These are phyloP conservation scores for Penicillium decumbens DNA, from an alignment of 2,329 filamentous ascomycete species.

Conservation along the genomic window DNA sequence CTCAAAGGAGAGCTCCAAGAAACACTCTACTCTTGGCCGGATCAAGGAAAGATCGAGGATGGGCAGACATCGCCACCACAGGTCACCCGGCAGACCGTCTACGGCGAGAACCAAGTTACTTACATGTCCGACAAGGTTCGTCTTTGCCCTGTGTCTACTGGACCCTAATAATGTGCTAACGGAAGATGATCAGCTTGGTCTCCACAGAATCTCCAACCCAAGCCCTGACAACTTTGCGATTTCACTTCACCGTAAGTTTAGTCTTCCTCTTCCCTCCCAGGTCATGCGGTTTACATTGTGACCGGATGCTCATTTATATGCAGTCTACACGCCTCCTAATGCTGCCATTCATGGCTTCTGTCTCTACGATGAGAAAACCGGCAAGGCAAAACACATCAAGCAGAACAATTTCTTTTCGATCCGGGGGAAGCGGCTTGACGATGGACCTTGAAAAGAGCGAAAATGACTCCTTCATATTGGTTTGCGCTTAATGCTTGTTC, in stretches of 20 bases:
- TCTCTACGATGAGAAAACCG: conserved; percentile 73
- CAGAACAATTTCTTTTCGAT: conserved; percentile 70
- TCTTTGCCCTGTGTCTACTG: neutral
- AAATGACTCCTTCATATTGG: neutral
- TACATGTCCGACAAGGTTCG: conserved; percentile 76
- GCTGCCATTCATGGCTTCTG: conserved; percentile 77
- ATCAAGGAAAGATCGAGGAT: conserved; percentile 43
- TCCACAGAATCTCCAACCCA: conserved; percentile 77
- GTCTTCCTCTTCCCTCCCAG: neutral
- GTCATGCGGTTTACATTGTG: neutral
- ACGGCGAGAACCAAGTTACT: conserved; percentile 68
- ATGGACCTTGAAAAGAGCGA: conserved; percentile 1
- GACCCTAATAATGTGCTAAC: neutral
- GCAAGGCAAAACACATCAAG: conserved; percentile 65
- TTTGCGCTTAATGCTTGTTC: neutral
- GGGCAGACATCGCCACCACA: conserved; percentile 52
- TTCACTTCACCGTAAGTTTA: conserved; percentile 65
- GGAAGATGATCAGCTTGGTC: conserved; percentile 56
- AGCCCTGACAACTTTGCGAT: conserved; percentile 69
- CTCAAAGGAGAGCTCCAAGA: conserved; percentile 74
- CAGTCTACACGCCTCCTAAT: conserved; percentile 81
- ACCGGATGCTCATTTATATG: neutral
- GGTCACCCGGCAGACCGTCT: conserved; percentile 63
- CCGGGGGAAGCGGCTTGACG: conserved; percentile 38
- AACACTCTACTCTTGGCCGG: conserved; percentile 73